Percentiles rank a stretch among this genome's conserved stretches.
phyloP scores from a whole-genome alignment of 495 filamentous ascomycete genomes.

The Letharia columbiana region DNA sequence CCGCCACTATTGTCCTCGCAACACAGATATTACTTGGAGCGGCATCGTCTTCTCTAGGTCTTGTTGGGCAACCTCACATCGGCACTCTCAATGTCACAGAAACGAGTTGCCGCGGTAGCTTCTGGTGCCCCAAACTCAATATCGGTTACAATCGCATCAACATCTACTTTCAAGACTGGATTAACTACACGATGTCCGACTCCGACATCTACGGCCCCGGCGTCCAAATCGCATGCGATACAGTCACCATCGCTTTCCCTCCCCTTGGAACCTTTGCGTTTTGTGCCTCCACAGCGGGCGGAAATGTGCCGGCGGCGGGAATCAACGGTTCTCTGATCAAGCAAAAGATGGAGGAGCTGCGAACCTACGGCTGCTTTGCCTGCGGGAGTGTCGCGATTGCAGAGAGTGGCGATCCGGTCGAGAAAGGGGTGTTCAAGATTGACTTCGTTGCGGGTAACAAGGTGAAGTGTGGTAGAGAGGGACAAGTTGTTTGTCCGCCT shows the following conservation, averaged over 20 bases:
- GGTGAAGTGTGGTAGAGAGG: background rate
- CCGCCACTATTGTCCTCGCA: background rate
- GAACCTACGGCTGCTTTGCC: background rate
- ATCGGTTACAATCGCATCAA: background rate
- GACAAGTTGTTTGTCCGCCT: background rate
- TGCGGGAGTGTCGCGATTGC: background rate
- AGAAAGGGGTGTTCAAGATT: background rate
- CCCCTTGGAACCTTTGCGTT: background rate
- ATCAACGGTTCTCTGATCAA: background rate
- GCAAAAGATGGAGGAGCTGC: background rate
- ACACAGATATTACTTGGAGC: background rate
- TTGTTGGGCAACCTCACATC: background rate
- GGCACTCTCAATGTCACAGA: background rate
- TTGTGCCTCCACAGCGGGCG: background rate
- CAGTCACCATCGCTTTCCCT: background rate
- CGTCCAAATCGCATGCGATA: background rate
- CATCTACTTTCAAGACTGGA: background rate
- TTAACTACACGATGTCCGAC: background rate
- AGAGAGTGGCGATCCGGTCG: background rate
- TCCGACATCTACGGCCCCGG: background rate
- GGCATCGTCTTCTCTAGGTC: background rate
- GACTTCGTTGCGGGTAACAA: background rate
- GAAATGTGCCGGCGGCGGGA: background rate
- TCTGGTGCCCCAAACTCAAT: background rate
- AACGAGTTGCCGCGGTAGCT: background rate